Evolutionary conservation across 1,139 yeast genomes (phyloP).

Genomic region (Protomyces pachydermus): DNA sequence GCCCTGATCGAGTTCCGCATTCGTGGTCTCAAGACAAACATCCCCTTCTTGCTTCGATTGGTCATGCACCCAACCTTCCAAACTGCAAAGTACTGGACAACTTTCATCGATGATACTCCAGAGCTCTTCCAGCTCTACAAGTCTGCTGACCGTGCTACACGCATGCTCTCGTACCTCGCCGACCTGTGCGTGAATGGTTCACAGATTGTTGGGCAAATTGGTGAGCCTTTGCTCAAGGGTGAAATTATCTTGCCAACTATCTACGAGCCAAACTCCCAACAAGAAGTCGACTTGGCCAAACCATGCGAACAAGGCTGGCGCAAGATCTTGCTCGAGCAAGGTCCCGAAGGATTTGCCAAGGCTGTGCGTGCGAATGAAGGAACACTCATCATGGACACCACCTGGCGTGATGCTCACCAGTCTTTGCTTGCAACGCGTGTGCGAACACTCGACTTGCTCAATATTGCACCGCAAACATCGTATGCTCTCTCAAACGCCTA

Average conservation of each 20-base stretch:
- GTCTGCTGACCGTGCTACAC: slow-evolving; percentile 95
- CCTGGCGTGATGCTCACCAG: slow-evolving; percentile 99
- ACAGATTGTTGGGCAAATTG: slow-evolving; percentile 90
- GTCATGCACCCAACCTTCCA: slow-evolving; percentile 89
- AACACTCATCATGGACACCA: slow-evolving; percentile 90
- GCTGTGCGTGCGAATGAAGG: slow-evolving; percentile 81
- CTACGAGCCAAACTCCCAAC: slow-evolving; percentile 52
- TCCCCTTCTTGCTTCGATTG: slow-evolving; percentile 90
- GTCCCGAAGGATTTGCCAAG: slow-evolving; percentile 84
- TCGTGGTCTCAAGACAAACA: slow-evolving; percentile 97
- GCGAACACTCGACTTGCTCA: slow-evolving; percentile 82
- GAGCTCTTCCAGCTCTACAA: slow-evolving; percentile 89
- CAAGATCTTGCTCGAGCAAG: slow-evolving; percentile 72
- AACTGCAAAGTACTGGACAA: slow-evolving; percentile 91
- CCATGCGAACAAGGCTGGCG: slow-evolving; percentile 84
- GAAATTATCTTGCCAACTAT: slow-evolving; percentile 73
- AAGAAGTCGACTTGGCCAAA: slow-evolving; percentile 51
- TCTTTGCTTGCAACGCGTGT: slow-evolving; percentile 96
- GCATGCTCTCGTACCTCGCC: slow-evolving; percentile 79
- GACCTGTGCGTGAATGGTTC: slow-evolving; percentile 94
- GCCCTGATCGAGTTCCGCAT: slow-evolving; percentile 95
- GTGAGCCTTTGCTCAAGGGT: slow-evolving; percentile 71
- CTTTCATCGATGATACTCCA: slow-evolving; percentile 97
- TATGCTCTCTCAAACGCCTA: slow-evolving; percentile 86
- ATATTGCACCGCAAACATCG: slow-evolving; percentile 91